Base-by-base conservation (phyloP, 2,329 filamentous ascomycete genomes). In the Ascochyta viciae-villosae region DNA sequence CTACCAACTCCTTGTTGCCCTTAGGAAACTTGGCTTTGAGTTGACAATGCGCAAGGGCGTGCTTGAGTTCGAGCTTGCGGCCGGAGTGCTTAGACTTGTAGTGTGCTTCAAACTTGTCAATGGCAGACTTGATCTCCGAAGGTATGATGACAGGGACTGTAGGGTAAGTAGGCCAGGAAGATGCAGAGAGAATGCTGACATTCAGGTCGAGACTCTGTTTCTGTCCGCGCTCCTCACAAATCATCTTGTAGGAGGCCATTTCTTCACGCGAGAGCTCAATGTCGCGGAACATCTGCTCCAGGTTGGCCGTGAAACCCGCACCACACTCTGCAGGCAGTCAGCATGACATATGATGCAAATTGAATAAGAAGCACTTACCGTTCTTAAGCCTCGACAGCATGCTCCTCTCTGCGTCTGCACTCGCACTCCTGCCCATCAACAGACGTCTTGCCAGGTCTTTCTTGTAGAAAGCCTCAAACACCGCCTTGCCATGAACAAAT, bases 211-310 rank as follows among this genome's bases (percentile, higher is more conserved):
- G 74, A 1, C 78, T 58, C 6, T 82, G 75, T 54, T 82, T 85
- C 50, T 83, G 83, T 47, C 83, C 82, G 15, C 84, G 82, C 77
- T 85, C 83, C 59, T 85, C 82, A 42, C 84, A 78, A 76, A 92
- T 75, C 76, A 83, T 80, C 74, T 89, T 95, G 79, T 96, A 99
- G 0, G 89, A 86, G n/a, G 84, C 78, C 89, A 98, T 96, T 73
- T 98, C 94, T 67, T 98, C 95, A 58, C 90, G 89, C 12, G 91
- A 91, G 19, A 97, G 83, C 72, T 97, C 93, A 75, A 98, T 92
- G 70, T 99, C 95, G 75, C 96, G 96, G 81, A 99, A 99, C 95
- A 99, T 99, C 60, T 94, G 91, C 77, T 99, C 96, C 0, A 99
- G 82, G 69, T 99, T 99, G 72, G 96, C 93, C 0, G 95, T 99